These are phyloP conservation scores for Blastocystis sp. DNA, from an alignment of 352 stramenopile genomes.

Conservation along the genomic window DNA sequence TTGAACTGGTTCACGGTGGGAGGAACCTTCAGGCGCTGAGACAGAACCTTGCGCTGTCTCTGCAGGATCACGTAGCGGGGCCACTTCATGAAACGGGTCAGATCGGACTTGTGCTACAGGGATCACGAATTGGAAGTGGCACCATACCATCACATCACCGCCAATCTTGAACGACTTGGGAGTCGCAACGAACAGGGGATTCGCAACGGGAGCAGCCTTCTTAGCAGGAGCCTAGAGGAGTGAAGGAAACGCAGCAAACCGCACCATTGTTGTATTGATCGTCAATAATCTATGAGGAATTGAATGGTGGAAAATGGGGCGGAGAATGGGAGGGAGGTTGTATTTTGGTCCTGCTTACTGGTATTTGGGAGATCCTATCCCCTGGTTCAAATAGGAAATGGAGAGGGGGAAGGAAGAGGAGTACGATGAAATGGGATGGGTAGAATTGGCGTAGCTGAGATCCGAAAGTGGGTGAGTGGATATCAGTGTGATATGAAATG, in stretches of 20 bases:
- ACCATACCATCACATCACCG: slow-evolving; percentile 29
- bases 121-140: no score
- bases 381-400: slow-evolving; percentile 12
- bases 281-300: not conserved
- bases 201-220: slow-evolving; percentile 23
- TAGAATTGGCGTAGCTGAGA: no score
- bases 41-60: slow-evolving; percentile 91
- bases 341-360: not conserved
- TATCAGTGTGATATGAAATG: no score
- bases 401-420: no score
- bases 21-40: slow-evolving; percentile 94
- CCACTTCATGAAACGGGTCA: slow-evolving; percentile 95
- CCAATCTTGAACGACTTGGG: slow-evolving; percentile 37
- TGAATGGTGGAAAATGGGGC: not conserved
- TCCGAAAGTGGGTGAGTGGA: no score
- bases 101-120: slow-evolving; percentile 68
- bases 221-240: slow-evolving; percentile 20
- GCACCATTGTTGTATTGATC: not conserved
- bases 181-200: slow-evolving; percentile 23
- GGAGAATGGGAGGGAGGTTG: not conserved
- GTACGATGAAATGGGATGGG: no score
- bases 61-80: slow-evolving; percentile 94
- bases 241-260: not conserved
- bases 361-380: not conserved
- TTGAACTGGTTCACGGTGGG: slow-evolving; percentile 96